Evolutionary conservation across 148 eudicot species (phyloP), one percentile per base, ranked within the genome.

Genomic region (Vaccinium vitisidaea): DNA sequence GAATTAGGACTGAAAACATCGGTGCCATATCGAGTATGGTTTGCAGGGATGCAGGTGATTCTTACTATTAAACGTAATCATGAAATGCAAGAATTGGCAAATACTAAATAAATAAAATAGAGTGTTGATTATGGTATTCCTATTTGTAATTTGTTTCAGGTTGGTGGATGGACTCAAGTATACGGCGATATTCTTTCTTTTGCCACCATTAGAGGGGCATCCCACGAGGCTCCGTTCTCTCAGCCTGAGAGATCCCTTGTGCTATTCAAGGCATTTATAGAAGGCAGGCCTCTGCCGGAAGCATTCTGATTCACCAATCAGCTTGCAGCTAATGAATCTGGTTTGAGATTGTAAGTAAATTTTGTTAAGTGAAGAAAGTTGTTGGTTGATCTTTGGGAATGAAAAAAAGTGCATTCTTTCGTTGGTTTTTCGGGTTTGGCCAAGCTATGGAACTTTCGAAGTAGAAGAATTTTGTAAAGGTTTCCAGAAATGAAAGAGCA

Each of bases 161-260:
- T 88, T 43, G 91, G 91, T 6, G 91, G 91, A 32, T 90, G 91
- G 91, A 88, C 90, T 82, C 87, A 86, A 84, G 86, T 79, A 54
- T 88, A 86, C 46, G 88, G 83, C 50, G 58, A 84, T 39, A 79
- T 84, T n/a, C 81, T 90, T 21, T 84, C 88, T 3, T 90, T 86
- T 80, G 91, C 90, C 21, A 90, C 91, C 13, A 63, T 90, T n/a
- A 88, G 91, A 88, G 91, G 91, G 71, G 91, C 90, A 30, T 86
- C 90, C 8, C 91, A 90, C 46, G 90, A 90, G 76, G 84, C 90
- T 79, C 88, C 88, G 0, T 84, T 88, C 79, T 86, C 90, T 7
- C 91, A 88, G 73, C 91, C 91, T 0, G 87, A 90, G 86, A 84
- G 90, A 81, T 86, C 91, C 1, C 90, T 90, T 3, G 86, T 84